phyloP scores from a whole-genome alignment of 768 basidiomycete species.

The Rubroboletus satanas region DNA sequence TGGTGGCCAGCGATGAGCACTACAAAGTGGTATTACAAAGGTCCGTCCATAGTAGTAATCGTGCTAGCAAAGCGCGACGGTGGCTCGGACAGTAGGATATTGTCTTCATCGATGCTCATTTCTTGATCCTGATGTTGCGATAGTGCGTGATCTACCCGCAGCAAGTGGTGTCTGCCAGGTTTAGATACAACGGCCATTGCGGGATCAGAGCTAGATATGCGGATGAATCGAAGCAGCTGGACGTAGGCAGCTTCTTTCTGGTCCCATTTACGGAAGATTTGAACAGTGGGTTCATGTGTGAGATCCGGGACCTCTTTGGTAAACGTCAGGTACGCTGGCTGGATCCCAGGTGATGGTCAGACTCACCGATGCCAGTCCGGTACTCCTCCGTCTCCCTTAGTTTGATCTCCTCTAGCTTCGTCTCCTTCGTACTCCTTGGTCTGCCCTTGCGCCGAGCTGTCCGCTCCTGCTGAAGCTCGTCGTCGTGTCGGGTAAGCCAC shows the following conservation, averaged over 20 bases:
- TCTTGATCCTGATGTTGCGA: conserved; percentile 17
- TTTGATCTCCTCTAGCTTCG: conserved; percentile 66
- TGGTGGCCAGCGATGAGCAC: neutral
- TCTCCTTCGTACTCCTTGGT: conserved; percentile 67
- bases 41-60: conserved; percentile 37
- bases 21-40: conserved; percentile 14
- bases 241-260: conserved; percentile 69
- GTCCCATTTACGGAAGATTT: conserved; percentile 75
- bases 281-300: conserved; percentile 65
- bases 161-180: conserved; percentile 52
- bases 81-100: conserved; percentile 27
- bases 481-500: conserved; percentile 73
- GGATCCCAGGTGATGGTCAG: neutral
- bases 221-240: conserved; percentile 69
- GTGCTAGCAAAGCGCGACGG: conserved; percentile 36
- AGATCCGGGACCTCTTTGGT: conserved; percentile 72
- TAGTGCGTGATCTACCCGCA: conserved; percentile 16
- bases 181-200: conserved; percentile 48
- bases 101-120: conserved; percentile 30
- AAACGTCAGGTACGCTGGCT: neutral
- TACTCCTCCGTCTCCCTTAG: conserved; percentile 68
- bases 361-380: conserved; percentile 75
- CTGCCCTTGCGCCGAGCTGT: conserved; percentile 65
- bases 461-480: conserved; percentile 58
- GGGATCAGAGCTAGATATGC: conserved; percentile 60